Evolutionary conservation across 2,329 filamentous ascomycete species (phyloP), one percentile per base, ranked within the genome.

Genomic region (Hymenoscyphus salicellus): DNA sequence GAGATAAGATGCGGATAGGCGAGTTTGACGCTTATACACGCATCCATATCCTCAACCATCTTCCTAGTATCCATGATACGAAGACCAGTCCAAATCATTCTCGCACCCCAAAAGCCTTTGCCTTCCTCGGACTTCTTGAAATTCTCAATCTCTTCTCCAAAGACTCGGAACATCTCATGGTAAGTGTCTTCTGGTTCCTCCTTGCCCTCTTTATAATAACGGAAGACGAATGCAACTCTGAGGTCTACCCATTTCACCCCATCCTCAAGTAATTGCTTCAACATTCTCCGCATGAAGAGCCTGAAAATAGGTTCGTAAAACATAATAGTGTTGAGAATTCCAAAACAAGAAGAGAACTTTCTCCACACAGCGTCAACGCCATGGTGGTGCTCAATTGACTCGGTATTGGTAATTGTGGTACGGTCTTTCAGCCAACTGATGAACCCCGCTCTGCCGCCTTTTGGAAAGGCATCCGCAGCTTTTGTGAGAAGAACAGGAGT

Each of bases 231-330:
- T 0, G 87, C 89, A 61, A 90, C 85, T 60, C 92, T 84, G 66
- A 97, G 79, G 75, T 98, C 95, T 16, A 90, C 90, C 83, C 92
- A 98, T 72, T 83, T 87, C 33, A 97, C 86, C 4, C 93, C 92
- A 75, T 99, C 94, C 3, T 86, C 86, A n/a, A 88, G 82, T 26
- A 97, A 81, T 58, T 89, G 83, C 58, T 80, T 80, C 76, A 96
- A 86, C 71, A 97, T 82, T 26, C 86, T 84, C 32, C 84, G 86
- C 66, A 97, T 79, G 73, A 92, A 96, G 20, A 82, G 81, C 28
- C 92, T 86, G 78, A 91, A 94, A 68, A 98, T 91, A 16, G 93
- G 93, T 77, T 97, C 94, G 77, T 97, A 97, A 77, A 90, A 91
- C 58, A 97, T 83, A 60, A 97, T 84, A 17, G 87, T 89, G 49